Percentiles rank a stretch among this genome's conserved stretches.
Evolutionary conservation across 345 rosid species (phyloP).

Genomic region (Gossypium longicalyx): DNA sequence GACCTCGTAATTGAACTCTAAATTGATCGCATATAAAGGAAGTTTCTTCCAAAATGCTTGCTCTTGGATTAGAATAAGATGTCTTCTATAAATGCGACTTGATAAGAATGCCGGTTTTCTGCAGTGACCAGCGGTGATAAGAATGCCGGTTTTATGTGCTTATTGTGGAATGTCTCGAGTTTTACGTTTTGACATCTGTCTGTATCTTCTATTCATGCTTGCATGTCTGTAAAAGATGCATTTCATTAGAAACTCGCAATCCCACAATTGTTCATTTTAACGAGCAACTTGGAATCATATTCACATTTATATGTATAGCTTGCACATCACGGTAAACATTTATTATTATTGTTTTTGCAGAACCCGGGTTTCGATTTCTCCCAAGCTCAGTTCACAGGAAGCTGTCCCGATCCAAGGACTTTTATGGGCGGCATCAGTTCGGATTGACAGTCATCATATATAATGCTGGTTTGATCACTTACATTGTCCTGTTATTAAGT

Average conservation of each 20-base stretch:
- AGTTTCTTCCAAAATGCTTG: not conserved
- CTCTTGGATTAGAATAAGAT: not conserved
- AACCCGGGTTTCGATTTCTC: slow-evolving; percentile 97
- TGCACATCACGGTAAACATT: not conserved
- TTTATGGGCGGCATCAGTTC: slow-evolving; percentile 87
- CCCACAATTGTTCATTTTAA: not conserved
- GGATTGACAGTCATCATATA: slow-evolving; percentile 32
- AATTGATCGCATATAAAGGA: not conserved
- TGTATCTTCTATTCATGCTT: not conserved
- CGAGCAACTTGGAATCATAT: not conserved
- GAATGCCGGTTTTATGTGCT: not conserved
- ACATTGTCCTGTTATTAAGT: not conserved
- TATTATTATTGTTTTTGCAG: slow-evolving; percentile 38
- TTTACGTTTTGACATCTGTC: not conserved
- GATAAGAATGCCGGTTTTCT: not conserved
- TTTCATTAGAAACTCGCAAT: not conserved
- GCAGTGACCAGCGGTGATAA: not conserved
- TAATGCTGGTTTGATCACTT: slow-evolving; percentile 8
- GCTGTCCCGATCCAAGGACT: slow-evolving; percentile 87
- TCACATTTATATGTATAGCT: not conserved
- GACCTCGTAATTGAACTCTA: not conserved
- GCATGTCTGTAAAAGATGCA: not conserved
- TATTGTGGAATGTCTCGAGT: not conserved
- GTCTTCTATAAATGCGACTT: not conserved
- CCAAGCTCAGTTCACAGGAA: slow-evolving; percentile 84